Evolutionary conservation across 768 basidiomycete genomes (phyloP), one percentile per base, ranked within the genome.

Genomic region (Mrakia blollopis): DNA sequence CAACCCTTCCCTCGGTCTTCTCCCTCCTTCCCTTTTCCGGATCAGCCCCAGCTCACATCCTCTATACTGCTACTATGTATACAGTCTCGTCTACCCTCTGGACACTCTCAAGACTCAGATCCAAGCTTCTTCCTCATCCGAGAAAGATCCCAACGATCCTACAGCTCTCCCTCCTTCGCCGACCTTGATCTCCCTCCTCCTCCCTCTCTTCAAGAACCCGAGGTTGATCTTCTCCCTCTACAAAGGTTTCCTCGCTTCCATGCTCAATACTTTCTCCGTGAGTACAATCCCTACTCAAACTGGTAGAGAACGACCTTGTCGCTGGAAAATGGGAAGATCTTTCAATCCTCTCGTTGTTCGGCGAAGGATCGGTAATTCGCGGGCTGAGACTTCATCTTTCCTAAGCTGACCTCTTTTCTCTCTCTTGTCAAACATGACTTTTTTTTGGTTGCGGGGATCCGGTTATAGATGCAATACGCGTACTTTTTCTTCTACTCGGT

Each of bases 401-500:
- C 44, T 60, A 44, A 41, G 70, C 74, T 77, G 68, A 80, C 63
- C 16, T 14, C 65, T 8, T 28, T 25, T n/a, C 44, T 73, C 11
- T n/a, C n/a, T n/a, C n/a, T n/a, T n/a, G n/a, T n/a, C n/a, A n/a
- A n/a, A n/a, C n/a, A n/a, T n/a, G n/a, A n/a, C n/a, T n/a, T 23
- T 54, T 18, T 68, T 28, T 69, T 7, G 13, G 13, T 57, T 39
- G 60, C 78, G 72, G 80, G 14, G 44, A 47, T 47, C 13, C 9
- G 44, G 44, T 7, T 30, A 35, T 32, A 75, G 54, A 63, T 54
- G 23, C 95, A 97, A 89, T 98, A 95, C 82, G 96, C 97, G 35
- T 99, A 99, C 85, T 99, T 99, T 87, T 98, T 96, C 87, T 98
- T 97, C 86, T 98, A 98, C 83, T 92, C 94, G 30, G 87, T 94